These are phyloP conservation scores for Colletotrichum somersetense DNA, from an alignment of 2,329 filamentous ascomycete species.

Conservation along the genomic window DNA sequence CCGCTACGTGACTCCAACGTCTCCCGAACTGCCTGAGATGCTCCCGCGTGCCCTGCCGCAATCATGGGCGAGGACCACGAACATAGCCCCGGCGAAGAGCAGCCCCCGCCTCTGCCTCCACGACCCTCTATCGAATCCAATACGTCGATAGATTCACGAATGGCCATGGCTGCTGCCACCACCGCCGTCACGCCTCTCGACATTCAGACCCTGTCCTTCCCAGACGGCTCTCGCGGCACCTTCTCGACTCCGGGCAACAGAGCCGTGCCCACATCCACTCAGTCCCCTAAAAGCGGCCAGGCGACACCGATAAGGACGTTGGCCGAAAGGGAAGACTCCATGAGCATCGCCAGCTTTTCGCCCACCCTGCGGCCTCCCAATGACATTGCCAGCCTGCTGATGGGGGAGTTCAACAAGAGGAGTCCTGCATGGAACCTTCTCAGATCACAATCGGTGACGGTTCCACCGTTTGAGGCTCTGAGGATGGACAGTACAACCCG, in stretches of 20 bases:
- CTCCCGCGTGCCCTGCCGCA: constrained; percentile 42
- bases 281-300: constrained; percentile 53
- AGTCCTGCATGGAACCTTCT: constrained; percentile 78
- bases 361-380: constrained; percentile 72
- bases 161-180: constrained; percentile 73
- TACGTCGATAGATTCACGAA: constrained; percentile 48
- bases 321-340: constrained; percentile 71
- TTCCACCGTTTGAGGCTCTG: constrained; percentile 71
- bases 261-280: constrained; percentile 52
- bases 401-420: constrained; percentile 74
- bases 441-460: constrained; percentile 69
- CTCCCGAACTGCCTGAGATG: constrained; percentile 30
- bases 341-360: constrained; percentile 75
- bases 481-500: constrained; percentile 59
- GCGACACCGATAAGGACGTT: constrained; percentile 54
- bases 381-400: constrained; percentile 86
- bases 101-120: constrained; percentile 68
- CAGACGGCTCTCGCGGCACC: constrained; percentile 76
- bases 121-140: constrained; percentile 54
- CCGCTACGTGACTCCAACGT: background rate
- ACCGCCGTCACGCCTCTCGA: constrained; percentile 88
- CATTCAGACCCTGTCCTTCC: constrained; percentile 80
- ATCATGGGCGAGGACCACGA: constrained; percentile 48
- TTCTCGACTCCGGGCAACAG: constrained; percentile 61
- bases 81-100: constrained; percentile 50